Conservation (phyloP, 306 rosid genomes). For the Castanopsis chinensis region DNA sequence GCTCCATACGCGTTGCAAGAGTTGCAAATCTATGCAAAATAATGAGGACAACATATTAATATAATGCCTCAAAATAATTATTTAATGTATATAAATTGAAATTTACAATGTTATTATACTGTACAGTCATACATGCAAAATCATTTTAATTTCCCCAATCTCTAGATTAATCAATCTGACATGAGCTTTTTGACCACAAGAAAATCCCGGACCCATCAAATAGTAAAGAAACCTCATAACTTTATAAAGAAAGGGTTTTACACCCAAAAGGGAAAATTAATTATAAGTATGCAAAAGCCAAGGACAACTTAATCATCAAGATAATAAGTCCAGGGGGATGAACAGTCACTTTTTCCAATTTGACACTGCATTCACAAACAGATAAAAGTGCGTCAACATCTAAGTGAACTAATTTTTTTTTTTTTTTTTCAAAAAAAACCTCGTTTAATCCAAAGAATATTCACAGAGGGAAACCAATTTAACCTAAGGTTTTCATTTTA, state of each 20-base stretch:
- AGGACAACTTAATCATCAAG: neutral
- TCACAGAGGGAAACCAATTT: neutral
- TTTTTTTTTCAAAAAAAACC: no score
- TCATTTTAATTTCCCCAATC: neutral
- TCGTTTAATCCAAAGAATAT: neutral
- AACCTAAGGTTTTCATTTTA: neutral
- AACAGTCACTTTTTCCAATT: neutral
- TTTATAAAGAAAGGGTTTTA: neutral
- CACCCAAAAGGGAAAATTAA: neutral
- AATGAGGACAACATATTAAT: conserved; percentile 19
- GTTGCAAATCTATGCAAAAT: conserved; percentile 72
- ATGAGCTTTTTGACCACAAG: neutral
- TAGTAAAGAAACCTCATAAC: neutral
- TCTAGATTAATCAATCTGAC: neutral
- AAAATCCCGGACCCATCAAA: neutral
- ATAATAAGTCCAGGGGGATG: neutral
- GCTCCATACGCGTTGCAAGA: conserved; percentile 99
- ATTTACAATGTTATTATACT: neutral
- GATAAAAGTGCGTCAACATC: neutral
- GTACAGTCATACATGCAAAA: neutral
- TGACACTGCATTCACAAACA: neutral
- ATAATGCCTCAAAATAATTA: neutral
- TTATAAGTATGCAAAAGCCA: neutral
- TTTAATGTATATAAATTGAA: neutral
- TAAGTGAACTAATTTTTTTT: neutral